Evolutionary conservation across 495 filamentous ascomycete species (phyloP).

Genomic region (Astrocystis sublimbata): DNA sequence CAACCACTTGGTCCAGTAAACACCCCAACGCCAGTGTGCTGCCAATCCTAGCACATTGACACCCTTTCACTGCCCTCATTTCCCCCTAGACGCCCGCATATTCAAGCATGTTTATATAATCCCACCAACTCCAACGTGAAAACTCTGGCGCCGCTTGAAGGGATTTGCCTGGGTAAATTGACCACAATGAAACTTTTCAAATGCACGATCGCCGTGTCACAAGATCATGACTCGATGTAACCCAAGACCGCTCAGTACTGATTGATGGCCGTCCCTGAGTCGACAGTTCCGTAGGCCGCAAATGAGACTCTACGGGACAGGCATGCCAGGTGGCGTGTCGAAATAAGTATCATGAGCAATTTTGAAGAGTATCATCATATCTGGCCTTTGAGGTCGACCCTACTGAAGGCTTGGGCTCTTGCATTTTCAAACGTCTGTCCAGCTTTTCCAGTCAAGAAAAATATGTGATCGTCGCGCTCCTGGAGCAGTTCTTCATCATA

Average conservation of each 20-base stretch:
- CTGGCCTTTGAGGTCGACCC: constrained; percentile 96
- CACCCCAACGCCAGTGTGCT: constrained; percentile 27
- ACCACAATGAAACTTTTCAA: constrained; percentile 20
- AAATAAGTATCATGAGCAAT: constrained; percentile 18
- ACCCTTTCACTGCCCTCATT: constrained; percentile 10
- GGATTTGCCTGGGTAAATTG: constrained; percentile 15
- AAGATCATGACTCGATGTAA: constrained; percentile 20
- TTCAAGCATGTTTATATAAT: constrained; percentile 15
- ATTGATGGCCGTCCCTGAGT: constrained; percentile 14
- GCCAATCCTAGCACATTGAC: not conserved
- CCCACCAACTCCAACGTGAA: not conserved
- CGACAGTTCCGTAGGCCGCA: constrained; percentile 5
- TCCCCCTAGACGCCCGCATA: constrained; percentile 17
- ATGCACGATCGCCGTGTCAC: constrained; percentile 20
- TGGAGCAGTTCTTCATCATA: constrained; percentile 73
- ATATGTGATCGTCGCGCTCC: constrained; percentile 70
- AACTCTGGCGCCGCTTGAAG: constrained; percentile 1
- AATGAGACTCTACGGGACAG: constrained; percentile 26
- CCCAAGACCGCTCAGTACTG: constrained; percentile 21
- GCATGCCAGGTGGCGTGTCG: constrained; percentile 17
- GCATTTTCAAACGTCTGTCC: constrained; percentile 69
- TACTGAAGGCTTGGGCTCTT: constrained; percentile 69
- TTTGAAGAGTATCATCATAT: constrained; percentile 58
- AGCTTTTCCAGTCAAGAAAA: constrained; percentile 75
- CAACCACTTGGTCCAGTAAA: constrained; percentile 32